Evolutionary conservation across 192 early-diverging fungal genomes (phyloP).

Genomic region (Umbelopsis sp.): DNA sequence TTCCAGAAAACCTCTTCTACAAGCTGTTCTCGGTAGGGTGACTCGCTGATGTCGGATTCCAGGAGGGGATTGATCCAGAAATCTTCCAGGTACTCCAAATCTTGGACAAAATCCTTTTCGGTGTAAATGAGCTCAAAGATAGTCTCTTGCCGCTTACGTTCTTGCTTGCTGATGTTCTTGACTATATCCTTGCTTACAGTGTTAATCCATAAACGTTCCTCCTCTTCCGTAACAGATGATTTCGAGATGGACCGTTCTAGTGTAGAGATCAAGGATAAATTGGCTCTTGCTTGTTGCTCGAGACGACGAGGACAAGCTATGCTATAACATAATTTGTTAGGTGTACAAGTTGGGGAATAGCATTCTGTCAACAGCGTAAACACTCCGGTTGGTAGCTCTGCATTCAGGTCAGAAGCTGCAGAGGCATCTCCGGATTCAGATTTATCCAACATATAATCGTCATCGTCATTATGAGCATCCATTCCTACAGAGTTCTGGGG

Average conservation of each 20-base stretch:
- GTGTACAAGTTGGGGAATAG: slow-evolving; percentile 90
- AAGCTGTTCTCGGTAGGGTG: slow-evolving; percentile 67
- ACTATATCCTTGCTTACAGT: slow-evolving; percentile 76
- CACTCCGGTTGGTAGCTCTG: slow-evolving; percentile 74
- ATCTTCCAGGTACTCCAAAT: slow-evolving; percentile 68
- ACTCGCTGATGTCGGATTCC: slow-evolving; percentile 64
- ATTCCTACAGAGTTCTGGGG: not conserved
- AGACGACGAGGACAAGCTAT: slow-evolving; percentile 69
- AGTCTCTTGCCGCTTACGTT: slow-evolving; percentile 78
- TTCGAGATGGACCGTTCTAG: not conserved
- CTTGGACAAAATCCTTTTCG: slow-evolving; percentile 77
- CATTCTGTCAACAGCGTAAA: slow-evolving; percentile 90
- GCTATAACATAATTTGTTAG: slow-evolving; percentile 84
- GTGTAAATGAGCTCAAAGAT: slow-evolving; percentile 84
- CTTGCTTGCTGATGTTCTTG: slow-evolving; percentile 62
- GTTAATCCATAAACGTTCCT: slow-evolving; percentile 80
- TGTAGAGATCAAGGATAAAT: slow-evolving; percentile 41
- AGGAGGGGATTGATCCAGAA: slow-evolving; percentile 72
- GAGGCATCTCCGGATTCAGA: not conserved
- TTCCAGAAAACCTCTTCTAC: slow-evolving; percentile 79
- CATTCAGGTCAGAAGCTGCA: slow-evolving; percentile 4
- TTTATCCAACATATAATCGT: slow-evolving; percentile 21
- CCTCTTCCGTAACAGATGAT: slow-evolving; percentile 35
- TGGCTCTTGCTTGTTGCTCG: slow-evolving; percentile 29
- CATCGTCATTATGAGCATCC: slow-evolving; percentile 9